Evolutionary conservation across 208 protist genomes (phyloP).

Genomic region (Histomonas meleagridis): DNA sequence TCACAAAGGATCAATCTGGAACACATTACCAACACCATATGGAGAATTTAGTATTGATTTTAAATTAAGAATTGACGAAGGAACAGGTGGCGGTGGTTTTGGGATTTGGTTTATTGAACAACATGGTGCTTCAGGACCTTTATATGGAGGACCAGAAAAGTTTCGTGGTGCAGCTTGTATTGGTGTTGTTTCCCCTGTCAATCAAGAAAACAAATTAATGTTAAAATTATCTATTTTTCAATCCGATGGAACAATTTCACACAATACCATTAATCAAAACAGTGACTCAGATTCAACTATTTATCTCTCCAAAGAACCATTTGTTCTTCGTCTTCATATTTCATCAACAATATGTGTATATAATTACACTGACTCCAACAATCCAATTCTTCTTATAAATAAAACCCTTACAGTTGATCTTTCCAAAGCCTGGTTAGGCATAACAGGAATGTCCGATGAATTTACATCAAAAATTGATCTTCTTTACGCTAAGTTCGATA

Average conservation of each 20-base stretch:
- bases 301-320: too few species aligned
- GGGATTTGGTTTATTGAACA: not conserved
- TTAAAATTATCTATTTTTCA: not conserved
- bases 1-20: not conserved
- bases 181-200: too few species aligned
- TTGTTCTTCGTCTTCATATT: too few species aligned
- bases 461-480: conserved; percentile 10
- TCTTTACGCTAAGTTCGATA: not conserved
- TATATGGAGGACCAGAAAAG: not conserved
- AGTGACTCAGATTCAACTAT: too few species aligned
- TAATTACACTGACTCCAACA: too few species aligned
- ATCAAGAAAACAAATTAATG: too few species aligned
- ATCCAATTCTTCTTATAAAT: not conserved
- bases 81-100: not conserved
- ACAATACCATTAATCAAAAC: too few species aligned
- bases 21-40: not conserved
- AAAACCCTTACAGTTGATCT: not conserved
- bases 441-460: not conserved
- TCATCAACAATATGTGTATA: too few species aligned
- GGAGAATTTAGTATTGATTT: not conserved
- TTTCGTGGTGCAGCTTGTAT: not conserved
- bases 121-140: not conserved
- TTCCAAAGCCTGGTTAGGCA: not conserved
- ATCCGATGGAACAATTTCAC: not conserved
- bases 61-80: not conserved